Percentiles rank a stretch among this genome's conserved stretches.
These are phyloP conservation scores for Volvariella volvacea DNA, from an alignment of 1,284 basidiomycete species.

Conservation along the genomic window DNA sequence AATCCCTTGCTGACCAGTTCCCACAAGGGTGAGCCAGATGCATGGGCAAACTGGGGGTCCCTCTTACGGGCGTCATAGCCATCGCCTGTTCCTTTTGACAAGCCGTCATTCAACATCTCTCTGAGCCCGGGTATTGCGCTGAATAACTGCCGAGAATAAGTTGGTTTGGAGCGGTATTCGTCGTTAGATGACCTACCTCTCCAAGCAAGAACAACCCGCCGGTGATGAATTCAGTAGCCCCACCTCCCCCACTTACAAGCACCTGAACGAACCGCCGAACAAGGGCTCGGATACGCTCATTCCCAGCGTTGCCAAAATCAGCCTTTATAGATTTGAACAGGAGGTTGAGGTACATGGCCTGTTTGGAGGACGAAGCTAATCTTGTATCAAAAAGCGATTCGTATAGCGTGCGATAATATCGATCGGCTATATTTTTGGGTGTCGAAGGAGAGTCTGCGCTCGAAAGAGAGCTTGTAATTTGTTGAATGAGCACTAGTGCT, in stretches of 20 bases:
- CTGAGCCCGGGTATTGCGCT: constrained; percentile 66
- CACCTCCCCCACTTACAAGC: constrained; percentile 57
- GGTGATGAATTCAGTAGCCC: constrained; percentile 85
- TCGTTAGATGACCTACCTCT: constrained; percentile 40
- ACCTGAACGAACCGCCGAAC: constrained; percentile 87
- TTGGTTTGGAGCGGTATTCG: neutral
- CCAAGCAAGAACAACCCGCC: constrained; percentile 78
- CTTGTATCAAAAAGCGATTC: constrained; percentile 83
- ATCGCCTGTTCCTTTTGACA: constrained; percentile 31
- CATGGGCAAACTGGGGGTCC: constrained; percentile 85
- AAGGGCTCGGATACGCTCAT: constrained; percentile 73
- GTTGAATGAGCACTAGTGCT: constrained; percentile 88
- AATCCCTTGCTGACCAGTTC: constrained; percentile 60
- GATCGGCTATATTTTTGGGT: constrained; percentile 58
- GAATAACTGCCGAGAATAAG: constrained; percentile 57
- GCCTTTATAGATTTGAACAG: constrained; percentile 89
- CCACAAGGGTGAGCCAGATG: constrained; percentile 80
- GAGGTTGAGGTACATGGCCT: constrained; percentile 96
- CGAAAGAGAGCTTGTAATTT: constrained; percentile 60
- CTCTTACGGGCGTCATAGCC: constrained; percentile 85
- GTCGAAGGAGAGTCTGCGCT: constrained; percentile 30
- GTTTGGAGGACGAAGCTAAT: constrained; percentile 82
- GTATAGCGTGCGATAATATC: constrained; percentile 92
- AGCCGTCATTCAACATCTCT: constrained; percentile 48
- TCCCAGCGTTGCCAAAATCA: constrained; percentile 42